Evolutionary conservation across 768 basidiomycete genomes (phyloP).

Genomic region (Lentinula aciculospora): DNA sequence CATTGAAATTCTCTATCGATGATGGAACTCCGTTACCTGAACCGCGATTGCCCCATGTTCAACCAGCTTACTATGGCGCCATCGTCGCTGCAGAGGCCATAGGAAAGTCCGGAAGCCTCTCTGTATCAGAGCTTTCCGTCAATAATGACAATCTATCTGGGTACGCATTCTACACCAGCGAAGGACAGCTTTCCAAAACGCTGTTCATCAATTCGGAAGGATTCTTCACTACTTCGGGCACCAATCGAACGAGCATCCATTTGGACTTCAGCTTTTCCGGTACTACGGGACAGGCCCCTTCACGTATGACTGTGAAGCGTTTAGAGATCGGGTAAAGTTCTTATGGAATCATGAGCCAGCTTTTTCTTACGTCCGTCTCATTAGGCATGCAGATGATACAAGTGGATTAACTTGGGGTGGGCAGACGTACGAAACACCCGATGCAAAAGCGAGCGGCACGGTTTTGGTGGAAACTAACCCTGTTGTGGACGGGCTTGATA

Average conservation of each 20-base stretch:
- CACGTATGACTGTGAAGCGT: constrained; percentile 38
- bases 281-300: constrained; percentile 17
- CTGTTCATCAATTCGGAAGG: constrained; percentile 58
- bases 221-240: constrained; percentile 27
- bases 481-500: constrained; percentile 21
- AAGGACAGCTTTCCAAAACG: constrained; percentile 34
- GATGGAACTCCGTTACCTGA: constrained; percentile 45
- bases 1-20: constrained; percentile 50
- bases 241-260: constrained; percentile 33
- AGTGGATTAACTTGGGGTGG: constrained; percentile 27
- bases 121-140: constrained; percentile 43
- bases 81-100: constrained; percentile 57
- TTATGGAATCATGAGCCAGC: too few relatives aligned
- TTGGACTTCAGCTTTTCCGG: constrained; percentile 34
- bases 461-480: constrained; percentile 11
- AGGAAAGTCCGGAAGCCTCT: constrained; percentile 35
- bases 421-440: constrained; percentile 29
- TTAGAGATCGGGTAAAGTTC: constrained; percentile 42
- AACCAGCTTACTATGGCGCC: constrained; percentile 62
- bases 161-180: constrained; percentile 54
- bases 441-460: constrained; percentile 21
- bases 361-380: too few relatives aligned
- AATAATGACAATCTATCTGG: constrained; percentile 44
- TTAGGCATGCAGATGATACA: constrained; percentile 43
- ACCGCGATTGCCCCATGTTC: constrained; percentile 54